Base-by-base conservation (phyloP, 257 asterid genomes). In the Cordia subcordata region DNA sequence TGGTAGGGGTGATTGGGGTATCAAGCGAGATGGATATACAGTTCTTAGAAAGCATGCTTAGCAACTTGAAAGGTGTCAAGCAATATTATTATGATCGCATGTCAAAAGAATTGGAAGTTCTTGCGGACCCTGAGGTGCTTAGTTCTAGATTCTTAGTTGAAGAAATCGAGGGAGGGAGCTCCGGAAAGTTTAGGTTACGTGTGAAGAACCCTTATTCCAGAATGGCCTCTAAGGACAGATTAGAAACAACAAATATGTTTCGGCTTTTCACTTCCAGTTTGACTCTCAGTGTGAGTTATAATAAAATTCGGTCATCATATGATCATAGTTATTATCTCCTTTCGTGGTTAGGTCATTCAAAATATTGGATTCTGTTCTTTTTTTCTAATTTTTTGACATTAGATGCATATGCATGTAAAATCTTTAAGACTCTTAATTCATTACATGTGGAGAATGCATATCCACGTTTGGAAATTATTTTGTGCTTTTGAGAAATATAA, bases 71-170 rank as follows among this genome's bases (percentile, higher is more conserved):
- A 64, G 99, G 99, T 39, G 92, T 93, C 64, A 79, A 84, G 61
- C 89, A 75, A 69, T 93, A 84, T 72, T 58, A 27, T 58, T 82
- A 69, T 68, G 83, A 93, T 68, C 74, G 70, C 46, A 53, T 57
- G 42, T 77, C 78, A 62, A 69, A 77, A 62, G 94, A 81, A 38
- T 65, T 93, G 50, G 97, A 77, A 72, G 78, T 93, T 77, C 82
- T 81, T 67, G 89, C 79, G 75, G 99, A 93, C 78, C 93, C 97
- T 8, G 94, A 93, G 85, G 80, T 93, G 75, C 81, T 89, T 69
- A 83, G 90, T 72, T 73, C 97, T 49, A 86, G 99, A 87, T 71
- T 78, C 35, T 42, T 93, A 66, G 81, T 93, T 72, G 96, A 93
- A 42, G 88, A 77, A 57, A 76, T 93, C 44, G 96, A 86, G 68